phyloP scores from a whole-genome alignment of 2,329 filamentous ascomycete species.

The Periconia digitata region DNA sequence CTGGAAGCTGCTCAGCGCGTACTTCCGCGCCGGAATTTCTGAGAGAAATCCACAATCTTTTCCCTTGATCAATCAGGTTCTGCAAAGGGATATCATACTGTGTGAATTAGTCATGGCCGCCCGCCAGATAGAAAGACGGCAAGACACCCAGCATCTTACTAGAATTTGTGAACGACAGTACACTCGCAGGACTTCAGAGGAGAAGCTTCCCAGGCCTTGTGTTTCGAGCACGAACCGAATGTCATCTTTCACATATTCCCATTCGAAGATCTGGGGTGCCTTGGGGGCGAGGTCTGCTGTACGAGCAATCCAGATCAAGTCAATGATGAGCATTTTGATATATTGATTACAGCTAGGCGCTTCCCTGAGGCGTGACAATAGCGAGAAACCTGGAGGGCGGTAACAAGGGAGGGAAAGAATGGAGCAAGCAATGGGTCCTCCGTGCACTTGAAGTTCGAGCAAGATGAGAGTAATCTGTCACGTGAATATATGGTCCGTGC shows the following conservation, averaged over 20 bases:
- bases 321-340: conserved; percentile 32
- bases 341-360: no score
- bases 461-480: no score
- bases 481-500: conserved; percentile 24
- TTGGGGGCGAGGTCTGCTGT: conserved; percentile 32
- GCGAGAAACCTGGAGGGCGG: no score
- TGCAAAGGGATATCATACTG: conserved; percentile 20
- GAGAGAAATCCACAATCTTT: conserved; percentile 20
- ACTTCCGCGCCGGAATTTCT: conserved; percentile 29
- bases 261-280: conserved; percentile 28
- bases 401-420: no score
- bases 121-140: not conserved
- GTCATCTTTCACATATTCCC: conserved; percentile 36
- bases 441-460: no score
- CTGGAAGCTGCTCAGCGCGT: conserved; percentile 45
- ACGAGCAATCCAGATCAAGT: conserved; percentile 34
- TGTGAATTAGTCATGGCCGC: not conserved
- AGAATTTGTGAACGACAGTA: conserved; percentile 45
- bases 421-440: no score
- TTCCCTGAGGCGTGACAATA: no score
- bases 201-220: conserved; percentile 22
- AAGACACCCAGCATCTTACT: conserved; percentile 35
- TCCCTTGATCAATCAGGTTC: conserved; percentile 20
- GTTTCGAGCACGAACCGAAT: conserved; percentile 38
- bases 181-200: conserved; percentile 42